A percentile compares a stretch with the other conserved stretches of the same genome.
Conservation (phyloP, 345 rosid genomes). For the Moricandia moricandioides region DNA sequence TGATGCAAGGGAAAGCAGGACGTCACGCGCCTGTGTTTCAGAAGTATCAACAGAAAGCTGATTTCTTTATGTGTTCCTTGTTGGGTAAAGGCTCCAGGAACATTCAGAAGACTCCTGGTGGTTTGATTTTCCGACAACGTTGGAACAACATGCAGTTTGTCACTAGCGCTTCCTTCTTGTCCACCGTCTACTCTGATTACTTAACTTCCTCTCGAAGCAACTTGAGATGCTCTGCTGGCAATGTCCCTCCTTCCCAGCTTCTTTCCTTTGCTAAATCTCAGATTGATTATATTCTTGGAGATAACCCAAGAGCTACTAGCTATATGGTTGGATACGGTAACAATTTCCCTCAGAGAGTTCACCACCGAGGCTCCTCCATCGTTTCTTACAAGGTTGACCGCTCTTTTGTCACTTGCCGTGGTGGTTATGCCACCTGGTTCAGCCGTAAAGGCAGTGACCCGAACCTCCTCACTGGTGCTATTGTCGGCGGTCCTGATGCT, state of each 20-base stretch:
- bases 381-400: constrained; percentile 71
- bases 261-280: constrained; percentile 83
- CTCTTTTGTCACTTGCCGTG: constrained; percentile 75
- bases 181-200: constrained; percentile 79
- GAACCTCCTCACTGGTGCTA: constrained; percentile 83
- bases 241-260: constrained; percentile 61
- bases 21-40: constrained; percentile 60
- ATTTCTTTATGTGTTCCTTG: constrained; percentile 84
- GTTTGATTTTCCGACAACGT: constrained; percentile 80
- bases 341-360: constrained; percentile 88
- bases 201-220: constrained; percentile 61
- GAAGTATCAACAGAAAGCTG: constrained; percentile 80
- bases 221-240: constrained; percentile 62
- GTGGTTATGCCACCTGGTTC: constrained; percentile 92
- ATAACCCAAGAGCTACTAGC: constrained; percentile 93
- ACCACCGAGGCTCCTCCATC: constrained; percentile 90
- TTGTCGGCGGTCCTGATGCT: constrained; percentile 97
- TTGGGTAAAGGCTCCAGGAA: constrained; percentile 64
- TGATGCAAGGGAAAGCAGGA: constrained; percentile 92
- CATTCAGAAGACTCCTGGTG: constrained; percentile 87
- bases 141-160: constrained; percentile 99
- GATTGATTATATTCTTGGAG: constrained; percentile 96
- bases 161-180: constrained; percentile 78
- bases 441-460: constrained; percentile 78
- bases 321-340: constrained; percentile 98